phyloP scores from a whole-genome alignment of 768 basidiomycete genomes.

The Pleurotus cornucopiae region DNA sequence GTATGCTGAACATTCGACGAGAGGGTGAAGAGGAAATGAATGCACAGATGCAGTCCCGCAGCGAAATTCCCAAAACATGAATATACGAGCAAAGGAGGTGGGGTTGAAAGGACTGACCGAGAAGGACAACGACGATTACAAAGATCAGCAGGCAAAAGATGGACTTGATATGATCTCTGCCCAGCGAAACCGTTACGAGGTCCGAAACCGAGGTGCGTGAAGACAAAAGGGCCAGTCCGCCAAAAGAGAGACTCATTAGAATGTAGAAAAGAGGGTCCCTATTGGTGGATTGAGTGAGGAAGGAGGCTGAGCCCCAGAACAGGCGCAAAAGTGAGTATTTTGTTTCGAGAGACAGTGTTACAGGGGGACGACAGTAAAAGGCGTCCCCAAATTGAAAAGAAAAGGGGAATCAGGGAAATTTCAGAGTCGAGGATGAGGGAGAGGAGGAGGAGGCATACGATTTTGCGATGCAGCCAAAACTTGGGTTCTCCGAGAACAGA shows the following conservation, averaged over 20 bases:
- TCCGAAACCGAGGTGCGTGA: constrained; percentile 50
- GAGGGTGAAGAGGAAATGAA: constrained; percentile 10
- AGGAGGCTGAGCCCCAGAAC: constrained; percentile 29
- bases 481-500: not conserved
- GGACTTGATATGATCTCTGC: constrained; percentile 64
- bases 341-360: constrained; percentile 38
- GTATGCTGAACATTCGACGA: constrained; percentile 57
- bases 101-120: constrained; percentile 47
- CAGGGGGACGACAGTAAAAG: constrained; percentile 20
- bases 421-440: constrained; percentile 7
- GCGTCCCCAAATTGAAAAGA: constrained; percentile 18
- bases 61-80: not conserved
- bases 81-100: not conserved
- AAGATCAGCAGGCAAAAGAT: constrained; percentile 68
- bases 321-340: constrained; percentile 23
- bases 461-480: not conserved
- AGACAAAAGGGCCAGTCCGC: constrained; percentile 57
- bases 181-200: constrained; percentile 44
- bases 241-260: constrained; percentile 64
- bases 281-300: constrained; percentile 31
- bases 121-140: constrained; percentile 61
- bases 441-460: constrained; percentile 5
- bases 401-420: constrained; percentile 7
- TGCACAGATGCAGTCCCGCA: not conserved
- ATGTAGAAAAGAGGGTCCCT: constrained; percentile 42